phyloP scores from a whole-genome alignment of 2,329 filamentous ascomycete species.

The Penicillium sp. region DNA sequence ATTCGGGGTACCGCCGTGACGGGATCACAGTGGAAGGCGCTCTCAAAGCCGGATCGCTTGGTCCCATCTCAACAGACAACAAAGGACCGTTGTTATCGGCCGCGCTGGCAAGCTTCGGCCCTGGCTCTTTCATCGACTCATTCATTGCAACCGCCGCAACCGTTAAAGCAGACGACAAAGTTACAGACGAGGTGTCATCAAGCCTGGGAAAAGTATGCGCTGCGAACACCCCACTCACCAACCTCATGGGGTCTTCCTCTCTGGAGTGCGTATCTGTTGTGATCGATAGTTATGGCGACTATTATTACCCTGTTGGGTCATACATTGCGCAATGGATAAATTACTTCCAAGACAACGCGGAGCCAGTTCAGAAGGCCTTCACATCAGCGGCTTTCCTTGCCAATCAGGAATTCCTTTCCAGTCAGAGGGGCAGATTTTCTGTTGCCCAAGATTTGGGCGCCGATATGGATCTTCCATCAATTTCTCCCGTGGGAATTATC shows the following conservation, averaged over 20 bases:
- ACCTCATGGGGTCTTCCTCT: fast-evolving
- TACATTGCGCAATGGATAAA: not conserved
- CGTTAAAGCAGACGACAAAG: not conserved
- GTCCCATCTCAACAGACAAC: not conserved
- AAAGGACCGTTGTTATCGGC: not conserved
- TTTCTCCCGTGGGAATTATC: not conserved
- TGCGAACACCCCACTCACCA: not conserved
- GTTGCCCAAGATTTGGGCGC: not conserved
- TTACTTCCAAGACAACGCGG: fast-evolving
- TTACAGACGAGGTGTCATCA: not conserved
- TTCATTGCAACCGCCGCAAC: not conserved
- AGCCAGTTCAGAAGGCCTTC: not conserved
- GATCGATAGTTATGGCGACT: not conserved
- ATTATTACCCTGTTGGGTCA: not conserved
- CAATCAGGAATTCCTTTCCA: not conserved
- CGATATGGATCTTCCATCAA: not conserved
- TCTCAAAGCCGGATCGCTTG: not conserved
- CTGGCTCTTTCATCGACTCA: not conserved
- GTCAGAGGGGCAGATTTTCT: not conserved
- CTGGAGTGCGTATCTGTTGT: not conserved
- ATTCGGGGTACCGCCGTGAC: not conserved
- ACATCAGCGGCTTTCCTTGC: not conserved
- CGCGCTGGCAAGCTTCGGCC: not conserved
- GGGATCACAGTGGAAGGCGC: not conserved
- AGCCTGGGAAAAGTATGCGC: not conserved